These are phyloP conservation scores for Neospermospora avenae DNA, from an alignment of 2,329 filamentous ascomycete species.

Conservation along the genomic window DNA sequence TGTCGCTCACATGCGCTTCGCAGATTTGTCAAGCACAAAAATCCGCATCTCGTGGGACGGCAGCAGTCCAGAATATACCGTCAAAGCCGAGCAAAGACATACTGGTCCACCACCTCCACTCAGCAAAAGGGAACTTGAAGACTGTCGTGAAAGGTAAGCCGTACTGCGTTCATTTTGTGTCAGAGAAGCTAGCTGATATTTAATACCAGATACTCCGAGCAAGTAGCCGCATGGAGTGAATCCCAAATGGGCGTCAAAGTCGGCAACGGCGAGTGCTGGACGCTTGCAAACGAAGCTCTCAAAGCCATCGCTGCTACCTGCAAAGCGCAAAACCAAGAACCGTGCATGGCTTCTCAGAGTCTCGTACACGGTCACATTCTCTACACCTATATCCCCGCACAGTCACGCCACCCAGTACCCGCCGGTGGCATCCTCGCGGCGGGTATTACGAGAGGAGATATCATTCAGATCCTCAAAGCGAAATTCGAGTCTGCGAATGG, in stretches of 20 bases:
- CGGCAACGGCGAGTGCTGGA: conserved; percentile 40
- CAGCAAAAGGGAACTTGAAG: conserved; percentile 23
- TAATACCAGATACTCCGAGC: conserved; percentile 29
- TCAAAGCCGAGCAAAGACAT: conserved; percentile 36
- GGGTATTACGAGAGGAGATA: conserved; percentile 35
- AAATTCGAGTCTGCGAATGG: conserved; percentile 32
- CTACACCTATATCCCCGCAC: conserved; percentile 30
- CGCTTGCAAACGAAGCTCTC: conserved; percentile 35
- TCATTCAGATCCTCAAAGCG: conserved; percentile 35
- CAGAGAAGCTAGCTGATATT: conserved; percentile 2
- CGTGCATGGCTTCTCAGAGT: conserved; percentile 34
- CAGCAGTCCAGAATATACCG: conserved; percentile 32
- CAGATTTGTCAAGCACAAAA: conserved; percentile 33
- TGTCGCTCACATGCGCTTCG: conserved; percentile 34
- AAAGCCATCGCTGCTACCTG: conserved; percentile 27
- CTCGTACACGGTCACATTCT: conserved; percentile 36
- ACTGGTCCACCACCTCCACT: conserved; percentile 31
- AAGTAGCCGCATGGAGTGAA: conserved; percentile 35
- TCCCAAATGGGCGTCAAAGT: conserved; percentile 33
- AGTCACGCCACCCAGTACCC: conserved; percentile 20
- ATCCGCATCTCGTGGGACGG: conserved; percentile 38
- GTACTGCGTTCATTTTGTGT: not conserved
- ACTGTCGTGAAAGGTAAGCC: conserved; percentile 18
- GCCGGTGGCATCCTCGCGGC: conserved; percentile 27
- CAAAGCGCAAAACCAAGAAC: conserved; percentile 27